Evolutionary conservation across 129 eudicot genomes (phyloP).

Genomic region (Centaurea solstitialis): DNA sequence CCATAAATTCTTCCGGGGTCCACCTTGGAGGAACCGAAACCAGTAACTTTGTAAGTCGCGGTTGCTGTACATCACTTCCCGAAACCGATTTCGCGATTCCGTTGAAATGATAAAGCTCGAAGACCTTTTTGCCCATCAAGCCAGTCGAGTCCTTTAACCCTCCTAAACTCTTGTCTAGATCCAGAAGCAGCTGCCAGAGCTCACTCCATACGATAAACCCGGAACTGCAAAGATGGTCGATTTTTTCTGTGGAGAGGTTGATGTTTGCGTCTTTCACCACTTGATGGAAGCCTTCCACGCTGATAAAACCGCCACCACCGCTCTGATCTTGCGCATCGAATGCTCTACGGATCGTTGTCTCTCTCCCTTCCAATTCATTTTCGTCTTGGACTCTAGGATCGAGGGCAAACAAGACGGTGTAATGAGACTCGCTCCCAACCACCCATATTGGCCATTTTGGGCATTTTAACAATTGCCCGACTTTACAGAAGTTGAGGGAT

Average conservation of each 20-base stretch:
- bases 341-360: slow-evolving; percentile 81
- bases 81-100: slow-evolving; percentile 86
- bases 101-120: slow-evolving; percentile 87
- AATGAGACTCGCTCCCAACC: slow-evolving; percentile 93
- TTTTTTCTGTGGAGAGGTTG: slow-evolving; percentile 63
- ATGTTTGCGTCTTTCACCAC: slow-evolving; percentile 63
- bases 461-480: slow-evolving; percentile 77
- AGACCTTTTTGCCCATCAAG: slow-evolving; percentile 87
- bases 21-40: slow-evolving; percentile 96
- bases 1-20: slow-evolving; percentile 95
- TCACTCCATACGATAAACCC: slow-evolving; percentile 98
- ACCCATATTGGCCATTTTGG: slow-evolving; percentile 99
- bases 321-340: slow-evolving; percentile 95
- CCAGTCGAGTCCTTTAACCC: slow-evolving; percentile 91
- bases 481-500: slow-evolving; percentile 84
- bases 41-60: slow-evolving; percentile 72
- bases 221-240: slow-evolving; percentile 59
- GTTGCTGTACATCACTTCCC: slow-evolving; percentile 69
- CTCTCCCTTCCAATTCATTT: slow-evolving; percentile 78
- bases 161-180: slow-evolving; percentile 76
- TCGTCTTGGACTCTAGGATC: slow-evolving; percentile 83
- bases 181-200: slow-evolving; percentile 87
- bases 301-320: slow-evolving; percentile 96
- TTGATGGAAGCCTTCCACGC: slow-evolving; percentile 88
- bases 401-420: slow-evolving; percentile 85